Evolutionary conservation across 345 rosid species (phyloP).

Genomic region (Gossypioides kirkii): DNA sequence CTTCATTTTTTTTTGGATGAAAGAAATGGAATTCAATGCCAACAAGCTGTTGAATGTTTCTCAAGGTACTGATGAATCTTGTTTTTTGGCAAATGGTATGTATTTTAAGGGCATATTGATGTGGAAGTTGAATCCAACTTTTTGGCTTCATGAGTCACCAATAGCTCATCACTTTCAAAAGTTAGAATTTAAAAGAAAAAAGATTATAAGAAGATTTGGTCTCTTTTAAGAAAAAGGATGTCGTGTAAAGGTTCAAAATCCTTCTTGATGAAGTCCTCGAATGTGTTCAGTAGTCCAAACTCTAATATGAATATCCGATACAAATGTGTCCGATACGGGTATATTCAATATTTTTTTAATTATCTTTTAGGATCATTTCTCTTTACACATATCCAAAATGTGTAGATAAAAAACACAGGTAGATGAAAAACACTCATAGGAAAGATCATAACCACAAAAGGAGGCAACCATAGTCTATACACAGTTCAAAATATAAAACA

Average conservation of each 20-base stretch:
- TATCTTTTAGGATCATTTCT: background rate
- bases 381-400: background rate
- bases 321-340: background rate
- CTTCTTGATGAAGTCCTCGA: constrained; percentile 9
- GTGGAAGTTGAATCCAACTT: constrained; percentile 19
- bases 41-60: background rate
- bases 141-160: constrained; percentile 30
- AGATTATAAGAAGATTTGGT: background rate
- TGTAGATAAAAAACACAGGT: background rate
- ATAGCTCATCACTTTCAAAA: constrained; percentile 16
- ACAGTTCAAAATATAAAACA: too few relatives aligned
- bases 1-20: constrained; percentile 22
- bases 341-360: background rate
- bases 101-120: constrained; percentile 13
- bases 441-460: too few relatives aligned
- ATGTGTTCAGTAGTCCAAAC: background rate
- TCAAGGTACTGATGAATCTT: background rate
- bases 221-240: constrained; percentile 14
- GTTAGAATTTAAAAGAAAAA: background rate
- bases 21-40: background rate
- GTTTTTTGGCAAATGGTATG: background rate
- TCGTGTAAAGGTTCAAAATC: constrained; percentile 2
- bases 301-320: background rate
- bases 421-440: background rate
- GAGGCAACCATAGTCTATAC: too few relatives aligned